Evolutionary conservation across 2,329 filamentous ascomycete species (phyloP).

Genomic region (Phialemonium atrogriseum): DNA sequence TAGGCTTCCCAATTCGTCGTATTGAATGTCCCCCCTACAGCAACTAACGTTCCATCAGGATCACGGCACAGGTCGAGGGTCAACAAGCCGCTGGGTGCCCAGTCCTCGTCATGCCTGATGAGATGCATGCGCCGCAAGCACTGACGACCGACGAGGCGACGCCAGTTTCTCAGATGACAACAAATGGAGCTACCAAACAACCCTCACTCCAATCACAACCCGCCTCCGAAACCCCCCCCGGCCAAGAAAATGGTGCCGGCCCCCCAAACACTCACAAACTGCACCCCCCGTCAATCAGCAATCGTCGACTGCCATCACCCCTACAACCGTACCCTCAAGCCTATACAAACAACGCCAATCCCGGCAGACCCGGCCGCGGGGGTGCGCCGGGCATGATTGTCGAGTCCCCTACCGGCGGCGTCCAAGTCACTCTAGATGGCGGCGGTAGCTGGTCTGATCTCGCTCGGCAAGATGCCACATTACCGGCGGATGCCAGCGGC

Average conservation of each 20-base stretch:
- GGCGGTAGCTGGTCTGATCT: constrained; percentile 87
- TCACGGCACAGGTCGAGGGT: too few species aligned
- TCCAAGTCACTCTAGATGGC: constrained; percentile 86
- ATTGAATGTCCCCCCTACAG: background rate
- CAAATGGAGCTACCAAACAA: constrained; percentile 7
- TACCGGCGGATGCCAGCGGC: constrained; percentile 57
- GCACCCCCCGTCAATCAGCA: constrained; percentile 15
- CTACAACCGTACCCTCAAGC: constrained; percentile 39
- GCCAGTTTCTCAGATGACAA: constrained; percentile 24
- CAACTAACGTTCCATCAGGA: constrained; percentile 9
- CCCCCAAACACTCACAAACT: constrained; percentile 17
- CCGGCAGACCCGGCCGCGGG: constrained; percentile 21
- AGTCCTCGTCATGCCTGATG: too few species aligned
- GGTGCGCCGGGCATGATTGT: constrained; percentile 55
- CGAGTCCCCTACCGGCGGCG: constrained; percentile 70
- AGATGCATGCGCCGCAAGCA: constrained; percentile 38
- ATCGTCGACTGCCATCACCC: constrained; percentile 24
- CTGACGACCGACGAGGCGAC: constrained; percentile 43
- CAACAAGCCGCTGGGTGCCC: too few species aligned
- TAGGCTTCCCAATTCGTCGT: constrained; percentile 28
- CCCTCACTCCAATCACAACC: constrained; percentile 5
- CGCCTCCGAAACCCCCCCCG: background rate
- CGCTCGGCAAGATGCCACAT: constrained; percentile 71
- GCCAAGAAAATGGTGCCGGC: constrained; percentile 10
- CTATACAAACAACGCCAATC: constrained; percentile 25